These are phyloP conservation scores for Aspergillus kassunensis DNA, from an alignment of 495 filamentous ascomycete genomes.

Conservation along the genomic window DNA sequence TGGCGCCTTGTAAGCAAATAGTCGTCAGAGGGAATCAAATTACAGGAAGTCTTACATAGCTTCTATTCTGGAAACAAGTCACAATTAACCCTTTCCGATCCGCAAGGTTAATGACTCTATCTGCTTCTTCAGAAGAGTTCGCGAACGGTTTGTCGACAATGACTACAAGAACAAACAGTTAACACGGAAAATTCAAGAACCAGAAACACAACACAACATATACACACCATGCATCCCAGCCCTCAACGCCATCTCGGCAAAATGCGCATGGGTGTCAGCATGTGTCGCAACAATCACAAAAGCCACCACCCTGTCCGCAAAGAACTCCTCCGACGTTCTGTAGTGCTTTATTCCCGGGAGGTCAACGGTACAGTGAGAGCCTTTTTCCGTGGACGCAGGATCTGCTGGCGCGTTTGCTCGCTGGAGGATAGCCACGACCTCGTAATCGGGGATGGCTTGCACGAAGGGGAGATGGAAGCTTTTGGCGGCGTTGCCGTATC, in stretches of 20 bases:
- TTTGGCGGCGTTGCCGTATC: conserved; percentile 3
- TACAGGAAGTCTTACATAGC: neutral
- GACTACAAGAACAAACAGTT: too few relatives aligned
- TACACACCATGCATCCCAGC: neutral
- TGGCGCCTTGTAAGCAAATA: neutral
- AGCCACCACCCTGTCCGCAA: neutral
- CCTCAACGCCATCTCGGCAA: neutral
- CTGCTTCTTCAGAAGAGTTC: neutral
- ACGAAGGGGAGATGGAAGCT: conserved; percentile 1
- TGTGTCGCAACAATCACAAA: neutral
- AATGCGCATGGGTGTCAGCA: neutral
- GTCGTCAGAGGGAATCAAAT: neutral
- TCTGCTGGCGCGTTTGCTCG: neutral
- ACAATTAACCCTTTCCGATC: neutral
- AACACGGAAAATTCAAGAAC: too few relatives aligned
- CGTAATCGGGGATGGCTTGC: neutral
- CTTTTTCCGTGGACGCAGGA: neutral
- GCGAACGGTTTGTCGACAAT: conserved; percentile 3
- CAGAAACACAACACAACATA: too few relatives aligned
- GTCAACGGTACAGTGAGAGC: conserved; percentile 1
- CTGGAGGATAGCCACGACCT: neutral
- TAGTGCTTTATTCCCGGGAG: neutral
- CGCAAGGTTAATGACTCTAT: neutral
- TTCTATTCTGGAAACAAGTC: conserved; percentile 2
- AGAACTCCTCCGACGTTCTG: neutral